Base-by-base conservation (phyloP, 768 basidiomycete species). In the Lactifluus subvellereus region DNA sequence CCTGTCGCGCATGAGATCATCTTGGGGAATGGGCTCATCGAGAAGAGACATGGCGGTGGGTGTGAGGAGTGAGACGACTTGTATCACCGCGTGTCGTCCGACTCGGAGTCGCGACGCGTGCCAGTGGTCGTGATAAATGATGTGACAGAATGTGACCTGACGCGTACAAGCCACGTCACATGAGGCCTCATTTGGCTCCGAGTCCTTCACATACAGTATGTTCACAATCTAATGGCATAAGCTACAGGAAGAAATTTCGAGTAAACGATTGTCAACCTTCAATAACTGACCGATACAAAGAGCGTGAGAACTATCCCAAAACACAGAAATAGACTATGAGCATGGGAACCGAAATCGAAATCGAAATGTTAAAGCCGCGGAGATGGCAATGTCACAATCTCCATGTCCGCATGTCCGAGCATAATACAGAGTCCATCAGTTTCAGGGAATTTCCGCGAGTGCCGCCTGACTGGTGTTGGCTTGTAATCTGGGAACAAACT, bases 1-100 rank as follows among this genome's bases (percentile, higher is more conserved):
- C 62, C 90, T 80, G 68, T 94, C 89, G 69, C 83, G 82, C 77
- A 89, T 79, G 51, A 88, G 82, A 72, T 91, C 90, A 74, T 84
- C 83, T 62, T 82, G 80, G 13, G 84, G 76, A 54, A 83, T 71
- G n/a, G 86, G 84, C 66, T 86, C 84, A 70, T 76, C 74, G 68
- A 75, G 72, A 49, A 76, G 69, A 61, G 75, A 75, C 75, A 76
- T 76, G 59, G 58, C 54, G 52, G 27, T 27, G 47, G 6, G 32
- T 5, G 52, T 18, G 20, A 59, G 43, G 49, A 30, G 45, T 37
- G 48, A 52, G 20, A 50, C 13, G 35, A 40, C 50, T n/a, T 27
- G 27, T 27, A 27, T 27, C 27, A 27, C 27, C 1, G 27, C n/a
- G n/a, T n/a, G n/a, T n/a, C n/a, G n/a, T n/a, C n/a, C n/a, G n/a